Percentiles rank a stretch among this genome's conserved stretches.
These are phyloP conservation scores for Citeromyces hawaiiensis DNA, from an alignment of 1,139 yeast species.

Conservation along the genomic window DNA sequence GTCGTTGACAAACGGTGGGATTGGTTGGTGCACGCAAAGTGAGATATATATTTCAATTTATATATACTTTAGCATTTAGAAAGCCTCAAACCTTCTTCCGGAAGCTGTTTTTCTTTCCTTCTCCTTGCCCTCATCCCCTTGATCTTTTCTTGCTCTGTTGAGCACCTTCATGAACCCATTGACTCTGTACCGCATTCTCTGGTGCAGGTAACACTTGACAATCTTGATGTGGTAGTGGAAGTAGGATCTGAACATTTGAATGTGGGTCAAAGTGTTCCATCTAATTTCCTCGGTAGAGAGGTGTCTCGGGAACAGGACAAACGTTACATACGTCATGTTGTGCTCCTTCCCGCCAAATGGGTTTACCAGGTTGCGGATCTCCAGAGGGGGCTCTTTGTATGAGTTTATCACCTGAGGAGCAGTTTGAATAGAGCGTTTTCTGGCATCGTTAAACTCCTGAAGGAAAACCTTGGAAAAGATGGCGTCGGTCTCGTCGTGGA, in stretches of 20 bases:
- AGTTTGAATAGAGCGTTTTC: slow-evolving; percentile 90
- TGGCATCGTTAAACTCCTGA: slow-evolving; percentile 96
- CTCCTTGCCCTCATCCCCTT: slow-evolving; percentile 51
- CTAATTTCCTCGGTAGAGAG: slow-evolving; percentile 52
- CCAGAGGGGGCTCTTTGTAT: slow-evolving; percentile 87
- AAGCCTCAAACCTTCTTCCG: slow-evolving; percentile 57
- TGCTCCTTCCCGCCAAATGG: slow-evolving; percentile 19
- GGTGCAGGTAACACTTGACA: slow-evolving; percentile 96
- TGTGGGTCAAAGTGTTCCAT: slow-evolving; percentile 77
- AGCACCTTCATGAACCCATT: slow-evolving; percentile 87
- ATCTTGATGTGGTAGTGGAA: slow-evolving; percentile 98
- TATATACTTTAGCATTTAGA: no score
- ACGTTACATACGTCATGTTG: slow-evolving; percentile 63
- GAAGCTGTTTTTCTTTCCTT: slow-evolving; percentile 71
- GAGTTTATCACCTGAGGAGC: slow-evolving; percentile 96
- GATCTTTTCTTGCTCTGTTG: slow-evolving; percentile 94
- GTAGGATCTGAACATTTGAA: slow-evolving; percentile 86
- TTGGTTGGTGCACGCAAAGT: not conserved
- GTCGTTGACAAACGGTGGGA: not conserved
- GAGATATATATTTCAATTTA: no score
- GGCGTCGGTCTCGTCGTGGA: slow-evolving; percentile 95
- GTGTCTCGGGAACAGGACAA: slow-evolving; percentile 66
- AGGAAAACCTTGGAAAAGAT: slow-evolving; percentile 89
- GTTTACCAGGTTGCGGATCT: slow-evolving; percentile 36
- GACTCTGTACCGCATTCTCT: slow-evolving; percentile 94